Conservation (phyloP, 352 stramenopile species). For the Pythium rishiriense region DNA sequence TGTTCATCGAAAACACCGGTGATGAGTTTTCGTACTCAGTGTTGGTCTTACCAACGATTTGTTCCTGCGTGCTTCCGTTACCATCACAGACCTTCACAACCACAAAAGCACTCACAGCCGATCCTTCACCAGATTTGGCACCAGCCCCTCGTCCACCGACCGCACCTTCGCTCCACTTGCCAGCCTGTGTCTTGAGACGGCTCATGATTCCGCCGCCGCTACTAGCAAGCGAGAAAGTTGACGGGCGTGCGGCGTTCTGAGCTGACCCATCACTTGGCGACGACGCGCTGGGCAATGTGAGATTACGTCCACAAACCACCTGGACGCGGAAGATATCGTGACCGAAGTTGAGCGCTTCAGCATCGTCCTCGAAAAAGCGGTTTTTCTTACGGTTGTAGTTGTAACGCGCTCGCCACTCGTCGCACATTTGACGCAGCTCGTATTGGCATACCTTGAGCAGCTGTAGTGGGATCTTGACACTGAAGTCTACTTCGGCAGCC, state of each 20-base stretch:
- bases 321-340: conserved; percentile 81
- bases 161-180: conserved; percentile 49
- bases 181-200: conserved; percentile 60
- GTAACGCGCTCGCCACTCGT: conserved; percentile 75
- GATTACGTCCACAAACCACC: conserved; percentile 59
- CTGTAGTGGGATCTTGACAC: conserved; percentile 77
- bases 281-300: conserved; percentile 28
- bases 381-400: conserved; percentile 80
- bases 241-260: conserved; percentile 25
- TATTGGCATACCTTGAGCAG: conserved; percentile 70
- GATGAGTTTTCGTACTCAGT: conserved; percentile 77
- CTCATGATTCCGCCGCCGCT: conserved; percentile 57
- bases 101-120: conserved; percentile 60
- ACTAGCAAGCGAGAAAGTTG: conserved; percentile 50
- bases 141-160: conserved; percentile 25
- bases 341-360: conserved; percentile 74
- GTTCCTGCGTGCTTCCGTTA: conserved; percentile 49
- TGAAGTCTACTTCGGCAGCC: conserved; percentile 73
- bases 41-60: conserved; percentile 78
- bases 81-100: conserved; percentile 70
- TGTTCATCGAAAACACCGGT: conserved; percentile 78
- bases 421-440: conserved; percentile 72
- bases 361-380: conserved; percentile 77
- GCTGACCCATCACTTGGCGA: conserved; percentile 19
- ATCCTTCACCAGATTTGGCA: conserved; percentile 27